Percentiles rank a stretch among this genome's conserved stretches.
Evolutionary conservation across 2,329 filamentous ascomycete species (phyloP).

Genomic region (Penicillium corylophilum): DNA sequence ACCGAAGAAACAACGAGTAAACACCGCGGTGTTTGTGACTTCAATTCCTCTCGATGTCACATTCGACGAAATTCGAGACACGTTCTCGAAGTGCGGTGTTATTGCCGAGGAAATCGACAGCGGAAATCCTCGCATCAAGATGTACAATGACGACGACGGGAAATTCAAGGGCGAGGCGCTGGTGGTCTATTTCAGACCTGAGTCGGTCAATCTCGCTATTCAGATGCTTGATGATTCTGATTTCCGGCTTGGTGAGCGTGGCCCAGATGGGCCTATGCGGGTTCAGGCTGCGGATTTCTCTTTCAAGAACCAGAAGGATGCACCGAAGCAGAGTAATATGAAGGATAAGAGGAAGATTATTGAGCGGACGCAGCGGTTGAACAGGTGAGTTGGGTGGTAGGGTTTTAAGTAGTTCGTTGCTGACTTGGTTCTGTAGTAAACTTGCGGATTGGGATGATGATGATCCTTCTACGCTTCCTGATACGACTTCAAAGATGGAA

Average conservation of each 20-base stretch:
- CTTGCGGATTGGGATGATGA: constrained; percentile 96
- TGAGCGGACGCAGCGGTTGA: constrained; percentile 84
- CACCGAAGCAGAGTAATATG: constrained; percentile 51
- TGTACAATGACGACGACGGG: constrained; percentile 79
- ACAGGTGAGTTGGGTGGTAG: constrained; percentile 50
- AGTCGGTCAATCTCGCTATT: constrained; percentile 72
- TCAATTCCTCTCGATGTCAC: constrained; percentile 79
- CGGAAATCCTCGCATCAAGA: constrained; percentile 83
- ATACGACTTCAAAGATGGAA: constrained; percentile 62
- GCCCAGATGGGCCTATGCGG: constrained; percentile 63
- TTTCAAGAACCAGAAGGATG: constrained; percentile 84
- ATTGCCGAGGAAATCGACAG: constrained; percentile 94
- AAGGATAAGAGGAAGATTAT: constrained; percentile 87
- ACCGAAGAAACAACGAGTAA: constrained; percentile 56
- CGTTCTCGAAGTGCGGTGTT: constrained; percentile 86
- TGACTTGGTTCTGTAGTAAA: constrained; percentile 58
- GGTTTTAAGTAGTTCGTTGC: constrained; percentile 1
- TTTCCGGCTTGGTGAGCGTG: constrained; percentile 65
- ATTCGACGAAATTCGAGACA: constrained; percentile 73
- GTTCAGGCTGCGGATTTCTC: constrained; percentile 84
- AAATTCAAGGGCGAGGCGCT: constrained; percentile 92
- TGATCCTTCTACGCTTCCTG: constrained; percentile 62
- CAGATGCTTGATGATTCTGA: constrained; percentile 59
- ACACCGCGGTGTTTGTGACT: constrained; percentile 90
- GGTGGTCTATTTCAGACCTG: constrained; percentile 90